Conservation (phyloP, 805 yeast species). For the Saccharomycopsis babjevae region DNA sequence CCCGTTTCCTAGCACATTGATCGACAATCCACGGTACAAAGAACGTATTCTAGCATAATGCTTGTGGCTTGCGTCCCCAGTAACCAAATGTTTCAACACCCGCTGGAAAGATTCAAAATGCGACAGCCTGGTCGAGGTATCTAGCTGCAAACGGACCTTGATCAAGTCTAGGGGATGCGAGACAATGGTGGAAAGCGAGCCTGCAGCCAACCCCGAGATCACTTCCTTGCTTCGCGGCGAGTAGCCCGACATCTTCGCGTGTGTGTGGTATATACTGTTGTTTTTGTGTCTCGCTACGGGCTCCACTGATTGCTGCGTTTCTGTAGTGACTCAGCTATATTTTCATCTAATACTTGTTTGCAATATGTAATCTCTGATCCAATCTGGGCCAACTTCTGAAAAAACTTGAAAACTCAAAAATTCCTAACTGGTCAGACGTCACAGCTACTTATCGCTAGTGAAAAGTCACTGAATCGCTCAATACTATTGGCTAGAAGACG, state of each 20-base stretch:
- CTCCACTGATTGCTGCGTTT: too few species aligned
- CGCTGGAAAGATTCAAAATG: slow-evolving; percentile 21
- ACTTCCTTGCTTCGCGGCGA: slow-evolving; percentile 33
- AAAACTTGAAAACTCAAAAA: too few species aligned
- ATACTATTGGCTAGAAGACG: too few species aligned
- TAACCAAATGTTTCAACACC: slow-evolving; percentile 22
- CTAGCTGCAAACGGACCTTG: slow-evolving; percentile 74
- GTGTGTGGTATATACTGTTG: too few species aligned
- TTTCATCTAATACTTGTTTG: too few species aligned
- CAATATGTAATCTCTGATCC: too few species aligned
- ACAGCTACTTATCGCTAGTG: too few species aligned
- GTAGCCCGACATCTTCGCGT: neutral
- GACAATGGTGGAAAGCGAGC: slow-evolving; percentile 64
- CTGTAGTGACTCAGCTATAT: too few species aligned
- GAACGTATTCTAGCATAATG: slow-evolving; percentile 20
- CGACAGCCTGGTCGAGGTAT: slow-evolving; percentile 22
- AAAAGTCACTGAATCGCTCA: too few species aligned
- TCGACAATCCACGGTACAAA: slow-evolving; percentile 65
- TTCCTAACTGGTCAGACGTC: too few species aligned
- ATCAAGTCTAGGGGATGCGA: slow-evolving; percentile 87
- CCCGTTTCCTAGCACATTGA: slow-evolving; percentile 77
- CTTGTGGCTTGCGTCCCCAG: slow-evolving; percentile 9
- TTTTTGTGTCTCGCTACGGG: too few species aligned
- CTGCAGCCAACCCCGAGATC: slow-evolving; percentile 70
- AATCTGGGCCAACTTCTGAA: too few species aligned